Conservation (phyloP, 1,139 yeast species). For the Yamadazyma blattariae region DNA sequence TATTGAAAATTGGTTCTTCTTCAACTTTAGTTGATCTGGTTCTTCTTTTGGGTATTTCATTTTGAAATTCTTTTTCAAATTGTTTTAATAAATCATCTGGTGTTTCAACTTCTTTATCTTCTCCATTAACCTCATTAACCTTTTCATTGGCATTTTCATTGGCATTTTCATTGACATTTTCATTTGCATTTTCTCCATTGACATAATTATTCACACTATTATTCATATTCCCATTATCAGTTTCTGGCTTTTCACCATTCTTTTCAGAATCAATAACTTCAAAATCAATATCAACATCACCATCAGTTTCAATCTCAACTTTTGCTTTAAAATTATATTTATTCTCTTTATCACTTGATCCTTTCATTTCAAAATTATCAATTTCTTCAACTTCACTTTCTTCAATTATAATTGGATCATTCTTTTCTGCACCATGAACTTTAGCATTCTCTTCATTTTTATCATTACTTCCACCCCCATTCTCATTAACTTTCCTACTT, state of each 20-base stretch:
- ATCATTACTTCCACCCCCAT: neutral
- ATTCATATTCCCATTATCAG: neutral
- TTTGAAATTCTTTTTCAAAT: no score
- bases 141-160: no score
- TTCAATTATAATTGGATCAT: conserved; percentile 3
- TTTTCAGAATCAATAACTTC: neutral
- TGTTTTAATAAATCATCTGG: no score
- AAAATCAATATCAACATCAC: neutral
- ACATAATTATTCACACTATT: no score
- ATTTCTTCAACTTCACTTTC: conserved; percentile 2
- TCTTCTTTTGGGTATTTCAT: neutral
- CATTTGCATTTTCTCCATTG: no score
- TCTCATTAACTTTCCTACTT: neutral
- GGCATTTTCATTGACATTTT: no score
- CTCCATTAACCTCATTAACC: conserved; percentile 1
- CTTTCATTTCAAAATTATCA: neutral
- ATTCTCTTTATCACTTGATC: neutral
- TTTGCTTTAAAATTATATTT: neutral
- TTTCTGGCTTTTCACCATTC: neutral
- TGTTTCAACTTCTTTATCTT: neutral
- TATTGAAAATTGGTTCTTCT: no score
- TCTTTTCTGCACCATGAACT: neutral
- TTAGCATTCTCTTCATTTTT: conserved; percentile 1
- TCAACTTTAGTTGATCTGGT: no score
- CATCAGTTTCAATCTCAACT: neutral